Conservation (phyloP, 306 rosid species). For the Acacia confusa region DNA sequence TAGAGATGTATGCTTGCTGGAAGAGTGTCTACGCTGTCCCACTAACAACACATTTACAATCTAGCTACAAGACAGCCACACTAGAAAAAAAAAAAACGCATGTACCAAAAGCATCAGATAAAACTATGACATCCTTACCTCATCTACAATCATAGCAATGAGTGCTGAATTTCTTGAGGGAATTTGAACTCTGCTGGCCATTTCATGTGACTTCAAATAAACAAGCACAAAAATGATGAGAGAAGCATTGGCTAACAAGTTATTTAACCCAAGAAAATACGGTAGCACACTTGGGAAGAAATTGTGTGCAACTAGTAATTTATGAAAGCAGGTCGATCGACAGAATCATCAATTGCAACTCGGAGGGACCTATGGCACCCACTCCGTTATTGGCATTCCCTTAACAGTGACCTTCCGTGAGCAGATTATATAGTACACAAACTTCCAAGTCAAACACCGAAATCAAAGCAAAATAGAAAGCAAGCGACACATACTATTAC, state of each 20-base stretch:
- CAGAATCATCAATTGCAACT: too few relatives aligned
- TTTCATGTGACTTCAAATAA: slow-evolving; percentile 18
- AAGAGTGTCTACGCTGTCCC: too few relatives aligned
- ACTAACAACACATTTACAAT: background rate
- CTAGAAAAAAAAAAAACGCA: background rate
- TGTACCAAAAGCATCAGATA: background rate
- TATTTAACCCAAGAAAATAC: background rate
- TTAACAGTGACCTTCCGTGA: too few relatives aligned
- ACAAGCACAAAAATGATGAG: background rate
- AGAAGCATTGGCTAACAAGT: background rate
- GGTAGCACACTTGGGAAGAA: background rate
- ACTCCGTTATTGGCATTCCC: too few relatives aligned
- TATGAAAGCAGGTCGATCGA: too few relatives aligned
- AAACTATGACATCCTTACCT: slow-evolving; percentile 34
- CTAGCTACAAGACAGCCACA: background rate
- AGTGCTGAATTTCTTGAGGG: slow-evolving; percentile 54
- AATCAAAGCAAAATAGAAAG: too few relatives aligned
- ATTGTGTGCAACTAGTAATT: too few relatives aligned
- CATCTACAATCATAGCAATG: slow-evolving; percentile 76
- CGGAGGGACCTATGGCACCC: too few relatives aligned
- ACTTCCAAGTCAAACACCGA: background rate
- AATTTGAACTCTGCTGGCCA: slow-evolving; percentile 56
- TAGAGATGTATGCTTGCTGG: too few relatives aligned
- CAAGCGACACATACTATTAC: background rate
- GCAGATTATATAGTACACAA: too few relatives aligned